A percentile compares a stretch with the other conserved stretches of the same genome.
Conservation (phyloP, 768 basidiomycete genomes). For the Tubosaeta sp. region DNA sequence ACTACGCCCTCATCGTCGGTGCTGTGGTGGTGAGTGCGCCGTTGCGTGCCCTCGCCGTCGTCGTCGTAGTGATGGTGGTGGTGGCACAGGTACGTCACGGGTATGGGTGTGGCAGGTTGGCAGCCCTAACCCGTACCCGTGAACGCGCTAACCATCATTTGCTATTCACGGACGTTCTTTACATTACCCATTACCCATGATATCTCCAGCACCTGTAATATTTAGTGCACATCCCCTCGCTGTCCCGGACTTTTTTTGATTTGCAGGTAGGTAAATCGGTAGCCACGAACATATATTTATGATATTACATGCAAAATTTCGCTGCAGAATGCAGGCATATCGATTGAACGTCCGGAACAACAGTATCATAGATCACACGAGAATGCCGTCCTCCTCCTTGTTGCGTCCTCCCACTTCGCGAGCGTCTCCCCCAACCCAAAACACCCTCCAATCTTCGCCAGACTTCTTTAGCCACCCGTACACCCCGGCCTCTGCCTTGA, state of each 20-base stretch:
- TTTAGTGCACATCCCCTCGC: constrained; percentile 14
- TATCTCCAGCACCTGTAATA: background rate
- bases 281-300: constrained; percentile 15
- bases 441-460: constrained; percentile 69
- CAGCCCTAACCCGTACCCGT: no score
- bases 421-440: constrained; percentile 71
- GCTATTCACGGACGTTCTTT: no score
- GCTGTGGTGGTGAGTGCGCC: no score
- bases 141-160: no score
- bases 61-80: no score
- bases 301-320: constrained; percentile 13
- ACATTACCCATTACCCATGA: no score
- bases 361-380: constrained; percentile 14
- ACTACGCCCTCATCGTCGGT: no score
- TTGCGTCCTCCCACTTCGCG: constrained; percentile 22
- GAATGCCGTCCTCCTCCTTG: constrained; percentile 31
- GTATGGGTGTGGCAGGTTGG: no score
- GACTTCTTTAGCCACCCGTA: constrained; percentile 81
- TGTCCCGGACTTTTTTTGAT: constrained; percentile 16
- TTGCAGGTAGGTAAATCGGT: constrained; percentile 17
- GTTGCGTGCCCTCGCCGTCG: no score
- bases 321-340: no score
- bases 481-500: constrained; percentile 57
- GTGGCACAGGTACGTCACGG: no score
- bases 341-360: background rate